Evolutionary conservation across 805 yeast genomes (phyloP).

Genomic region (Kazachstania bromeliacearum): DNA sequence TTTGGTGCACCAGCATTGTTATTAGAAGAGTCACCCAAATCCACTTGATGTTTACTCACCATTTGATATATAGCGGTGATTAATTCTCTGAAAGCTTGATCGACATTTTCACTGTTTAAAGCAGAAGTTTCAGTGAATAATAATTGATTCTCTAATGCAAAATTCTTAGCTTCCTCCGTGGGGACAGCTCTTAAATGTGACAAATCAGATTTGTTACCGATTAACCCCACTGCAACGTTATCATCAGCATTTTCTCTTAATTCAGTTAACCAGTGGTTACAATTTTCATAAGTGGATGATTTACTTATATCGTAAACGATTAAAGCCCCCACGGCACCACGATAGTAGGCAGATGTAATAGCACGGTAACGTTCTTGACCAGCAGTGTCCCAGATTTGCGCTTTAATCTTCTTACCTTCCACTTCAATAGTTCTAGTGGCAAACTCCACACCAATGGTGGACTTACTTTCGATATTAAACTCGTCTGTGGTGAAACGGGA

Average conservation of each 20-base stretch:
- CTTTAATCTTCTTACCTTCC: conserved; percentile 75
- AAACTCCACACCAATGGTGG: conserved; percentile 96
- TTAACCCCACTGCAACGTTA: conserved; percentile 87
- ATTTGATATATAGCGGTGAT: conserved; percentile 88
- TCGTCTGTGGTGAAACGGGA: conserved; percentile 94
- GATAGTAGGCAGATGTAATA: conserved; percentile 90
- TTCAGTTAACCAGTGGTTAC: conserved; percentile 84
- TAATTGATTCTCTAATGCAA: conserved; percentile 85
- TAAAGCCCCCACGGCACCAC: conserved; percentile 97
- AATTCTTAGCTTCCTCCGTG: conserved; percentile 92
- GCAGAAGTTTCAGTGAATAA: conserved; percentile 96
- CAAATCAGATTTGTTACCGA: conserved; percentile 86
- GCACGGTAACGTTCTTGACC: conserved; percentile 99
- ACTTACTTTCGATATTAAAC: conserved; percentile 85
- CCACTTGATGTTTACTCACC: conserved; percentile 88
- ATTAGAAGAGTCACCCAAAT: conserved; percentile 55
- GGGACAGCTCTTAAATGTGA: conserved; percentile 93
- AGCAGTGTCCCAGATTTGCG: conserved; percentile 97
- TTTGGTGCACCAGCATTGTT: conserved; percentile 40
- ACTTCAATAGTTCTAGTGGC: conserved; percentile 91
- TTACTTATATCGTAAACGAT: conserved; percentile 93
- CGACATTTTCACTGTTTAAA: conserved; percentile 88
- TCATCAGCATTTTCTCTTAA: conserved; percentile 88
- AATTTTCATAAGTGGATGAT: conserved; percentile 75
- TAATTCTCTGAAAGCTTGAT: conserved; percentile 85